phyloP scores from a whole-genome alignment of 306 rosid genomes.

The Herpetospermum pedunculosum region DNA sequence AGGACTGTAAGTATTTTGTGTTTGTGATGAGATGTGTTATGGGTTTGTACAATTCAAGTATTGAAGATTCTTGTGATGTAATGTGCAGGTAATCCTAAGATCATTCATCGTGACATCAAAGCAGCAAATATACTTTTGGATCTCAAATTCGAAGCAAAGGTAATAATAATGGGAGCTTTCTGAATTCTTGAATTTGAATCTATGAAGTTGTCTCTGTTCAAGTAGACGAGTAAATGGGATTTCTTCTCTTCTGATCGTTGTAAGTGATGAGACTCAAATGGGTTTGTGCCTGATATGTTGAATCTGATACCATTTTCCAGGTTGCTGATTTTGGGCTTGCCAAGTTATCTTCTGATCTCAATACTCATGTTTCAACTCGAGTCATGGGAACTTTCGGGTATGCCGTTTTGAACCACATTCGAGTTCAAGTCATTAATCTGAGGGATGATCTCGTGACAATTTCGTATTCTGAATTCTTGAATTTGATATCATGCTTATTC shows the following conservation, averaged over 20 bases:
- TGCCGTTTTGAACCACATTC: constrained; percentile 7
- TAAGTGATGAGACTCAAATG: not conserved
- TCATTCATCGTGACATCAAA: constrained; percentile 94
- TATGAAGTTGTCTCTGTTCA: not conserved
- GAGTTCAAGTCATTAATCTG: not conserved
- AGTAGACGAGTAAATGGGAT: not conserved
- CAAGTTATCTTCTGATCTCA: constrained; percentile 61
- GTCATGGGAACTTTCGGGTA: constrained; percentile 99
- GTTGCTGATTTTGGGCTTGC: constrained; percentile 99
- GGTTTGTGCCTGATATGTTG: not conserved
- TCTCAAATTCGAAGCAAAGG: constrained; percentile 90
- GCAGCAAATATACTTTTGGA: constrained; percentile 80
- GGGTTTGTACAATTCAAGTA: not conserved
- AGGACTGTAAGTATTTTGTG: constrained; percentile 62
- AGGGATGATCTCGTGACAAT: not conserved
- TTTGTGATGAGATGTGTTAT: not conserved
- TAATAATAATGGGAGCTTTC: constrained; percentile 22
- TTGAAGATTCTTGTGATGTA: not conserved
- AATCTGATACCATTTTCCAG: constrained; percentile 26
- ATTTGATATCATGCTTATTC: not conserved
- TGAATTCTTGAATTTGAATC: constrained; percentile 1
- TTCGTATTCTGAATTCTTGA: not conserved
- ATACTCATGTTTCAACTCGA: constrained; percentile 92
- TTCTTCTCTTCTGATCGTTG: not conserved
- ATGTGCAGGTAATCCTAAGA: constrained; percentile 85